Conservation (phyloP, 371 early-diverging fungal species). For the Syncephalastrum contaminatum region DNA sequence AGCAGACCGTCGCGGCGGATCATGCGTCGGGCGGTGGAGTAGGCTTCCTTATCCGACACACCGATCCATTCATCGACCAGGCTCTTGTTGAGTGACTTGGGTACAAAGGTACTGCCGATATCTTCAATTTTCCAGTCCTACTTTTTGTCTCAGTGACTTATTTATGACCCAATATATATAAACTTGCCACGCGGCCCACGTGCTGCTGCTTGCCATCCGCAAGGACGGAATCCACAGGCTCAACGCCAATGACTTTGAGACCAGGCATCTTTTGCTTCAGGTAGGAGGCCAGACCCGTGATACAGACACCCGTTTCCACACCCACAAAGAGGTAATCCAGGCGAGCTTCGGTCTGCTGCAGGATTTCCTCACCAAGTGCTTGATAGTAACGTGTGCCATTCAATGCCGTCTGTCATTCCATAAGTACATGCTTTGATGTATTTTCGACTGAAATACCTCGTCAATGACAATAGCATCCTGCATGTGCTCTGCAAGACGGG, state of each 20-base stretch:
- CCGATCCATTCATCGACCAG: constrained; percentile 73
- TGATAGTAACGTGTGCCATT: constrained; percentile 26
- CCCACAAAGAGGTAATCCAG: constrained; percentile 71
- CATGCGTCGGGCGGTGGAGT: constrained; percentile 68
- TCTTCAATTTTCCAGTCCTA: constrained; percentile 78
- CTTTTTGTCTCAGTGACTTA: neutral
- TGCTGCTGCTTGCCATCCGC: constrained; percentile 11
- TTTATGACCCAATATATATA: neutral
- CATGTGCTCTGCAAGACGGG: constrained; percentile 56
- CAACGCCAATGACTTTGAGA: constrained; percentile 70
- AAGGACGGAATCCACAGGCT: constrained; percentile 65
- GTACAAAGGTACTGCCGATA: constrained; percentile 69
- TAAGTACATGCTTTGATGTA: neutral
- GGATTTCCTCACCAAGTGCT: constrained; percentile 64
- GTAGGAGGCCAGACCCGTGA: constrained; percentile 61
- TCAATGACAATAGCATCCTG: constrained; percentile 65
- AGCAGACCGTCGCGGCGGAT: constrained; percentile 67
- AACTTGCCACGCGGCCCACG: constrained; percentile 9
- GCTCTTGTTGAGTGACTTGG: constrained; percentile 52
- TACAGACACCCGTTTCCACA: constrained; percentile 70
- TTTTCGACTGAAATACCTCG: constrained; percentile 45
- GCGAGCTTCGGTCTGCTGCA: constrained; percentile 56
- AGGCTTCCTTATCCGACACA: constrained; percentile 72
- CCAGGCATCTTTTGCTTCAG: constrained; percentile 56
- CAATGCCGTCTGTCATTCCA: constrained; percentile 17